A percentile compares a stretch with the other conserved stretches of the same genome.
Conservation (phyloP, 768 basidiomycete species). For the Mycena olivaceomarginata region DNA sequence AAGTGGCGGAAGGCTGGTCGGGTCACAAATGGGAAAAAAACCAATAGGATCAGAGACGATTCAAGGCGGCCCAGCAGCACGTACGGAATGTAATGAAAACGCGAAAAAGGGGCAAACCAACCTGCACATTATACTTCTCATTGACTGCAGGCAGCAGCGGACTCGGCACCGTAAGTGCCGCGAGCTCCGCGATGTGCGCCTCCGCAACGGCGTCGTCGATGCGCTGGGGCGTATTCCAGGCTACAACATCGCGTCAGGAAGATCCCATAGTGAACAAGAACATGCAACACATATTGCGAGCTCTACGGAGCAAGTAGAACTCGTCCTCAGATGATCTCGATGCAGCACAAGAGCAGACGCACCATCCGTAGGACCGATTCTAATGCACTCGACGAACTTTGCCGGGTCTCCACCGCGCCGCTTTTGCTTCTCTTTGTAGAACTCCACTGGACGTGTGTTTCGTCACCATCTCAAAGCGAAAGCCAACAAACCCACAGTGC, state of each 20-base stretch:
- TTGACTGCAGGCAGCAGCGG: conserved; percentile 25
- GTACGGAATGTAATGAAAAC: too few relatives aligned
- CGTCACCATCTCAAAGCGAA: background rate
- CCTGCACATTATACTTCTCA: conserved; percentile 16
- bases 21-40: too few relatives aligned
- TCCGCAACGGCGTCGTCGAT: conserved; percentile 71
- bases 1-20: too few relatives aligned
- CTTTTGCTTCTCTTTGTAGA: conserved; percentile 83
- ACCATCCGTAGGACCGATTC: conserved; percentile 85
- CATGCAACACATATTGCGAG: conserved; percentile 75
- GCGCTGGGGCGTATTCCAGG: conserved; percentile 88
- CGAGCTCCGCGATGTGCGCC: conserved; percentile 75
- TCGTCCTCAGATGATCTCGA: background rate
- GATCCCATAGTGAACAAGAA: too few relatives aligned
- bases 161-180: conserved; percentile 59
- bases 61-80: too few relatives aligned
- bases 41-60: too few relatives aligned
- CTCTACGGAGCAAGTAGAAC: conserved; percentile 60
- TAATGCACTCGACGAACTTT: conserved; percentile 72
- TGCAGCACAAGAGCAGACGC: conserved; percentile 37
- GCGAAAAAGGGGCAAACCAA: background rate
- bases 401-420: conserved; percentile 70
- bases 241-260: conserved; percentile 54
- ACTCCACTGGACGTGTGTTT: conserved; percentile 70
- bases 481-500: conserved; percentile 69